phyloP scores from a whole-genome alignment of 2,329 filamentous ascomycete species.

The Sarocladium brachiariae region DNA sequence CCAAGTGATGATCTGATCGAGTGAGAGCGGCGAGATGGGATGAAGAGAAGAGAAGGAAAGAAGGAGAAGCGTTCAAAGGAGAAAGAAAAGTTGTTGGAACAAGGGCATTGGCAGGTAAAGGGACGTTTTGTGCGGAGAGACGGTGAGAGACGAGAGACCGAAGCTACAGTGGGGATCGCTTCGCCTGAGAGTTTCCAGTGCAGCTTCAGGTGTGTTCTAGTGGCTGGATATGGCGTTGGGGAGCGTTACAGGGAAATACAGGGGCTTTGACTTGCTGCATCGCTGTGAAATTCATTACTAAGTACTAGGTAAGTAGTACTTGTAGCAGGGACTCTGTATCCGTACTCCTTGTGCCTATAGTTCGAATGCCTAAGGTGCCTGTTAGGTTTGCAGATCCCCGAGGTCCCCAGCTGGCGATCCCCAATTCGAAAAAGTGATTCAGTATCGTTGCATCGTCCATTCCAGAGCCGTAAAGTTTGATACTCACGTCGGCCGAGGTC shows the following conservation, averaged over 20 bases:
- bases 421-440: background rate
- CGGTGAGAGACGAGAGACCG: background rate
- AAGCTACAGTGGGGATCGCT: constrained; percentile 4
- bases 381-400: too few relatives aligned
- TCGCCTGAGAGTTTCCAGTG: background rate
- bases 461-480: too few relatives aligned
- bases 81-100: background rate
- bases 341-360: too few relatives aligned
- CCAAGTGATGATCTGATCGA: background rate
- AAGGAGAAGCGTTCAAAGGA: background rate
- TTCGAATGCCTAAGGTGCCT: too few relatives aligned
- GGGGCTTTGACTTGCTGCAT: background rate
- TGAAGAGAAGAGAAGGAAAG: background rate
- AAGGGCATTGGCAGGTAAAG: background rate
- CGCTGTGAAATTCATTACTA: too few relatives aligned
- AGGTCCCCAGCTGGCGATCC: too few relatives aligned
- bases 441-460: too few relatives aligned
- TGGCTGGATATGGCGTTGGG: background rate
- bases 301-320: background rate
- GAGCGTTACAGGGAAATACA: background rate
- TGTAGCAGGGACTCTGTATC: background rate
- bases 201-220: constrained; percentile 3
- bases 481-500: background rate
- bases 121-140: background rate
- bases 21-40: background rate